phyloP scores from a whole-genome alignment of 2,329 filamentous ascomycete species.

The Cladophialophora carrionii region DNA sequence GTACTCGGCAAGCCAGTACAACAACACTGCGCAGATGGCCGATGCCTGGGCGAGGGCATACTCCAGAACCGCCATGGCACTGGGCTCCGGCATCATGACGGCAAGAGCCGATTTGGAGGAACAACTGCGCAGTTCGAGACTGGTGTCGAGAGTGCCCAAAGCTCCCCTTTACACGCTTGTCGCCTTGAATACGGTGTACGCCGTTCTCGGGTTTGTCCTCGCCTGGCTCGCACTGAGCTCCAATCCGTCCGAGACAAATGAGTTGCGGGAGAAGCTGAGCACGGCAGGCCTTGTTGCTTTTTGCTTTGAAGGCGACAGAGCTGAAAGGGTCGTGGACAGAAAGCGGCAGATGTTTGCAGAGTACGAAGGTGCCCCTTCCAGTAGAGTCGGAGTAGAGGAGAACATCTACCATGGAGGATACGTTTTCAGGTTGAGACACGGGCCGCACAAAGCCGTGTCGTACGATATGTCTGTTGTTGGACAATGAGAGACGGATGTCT shows the following conservation, averaged over 20 bases:
- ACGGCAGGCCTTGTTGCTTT: slow-evolving; percentile 25
- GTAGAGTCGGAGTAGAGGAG: slow-evolving; percentile 11
- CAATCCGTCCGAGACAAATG: slow-evolving; percentile 14
- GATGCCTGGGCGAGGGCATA: slow-evolving; percentile 16
- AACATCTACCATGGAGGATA: neutral
- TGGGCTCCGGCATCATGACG: slow-evolving; percentile 16
- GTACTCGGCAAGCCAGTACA: slow-evolving; percentile 3
- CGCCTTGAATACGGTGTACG: slow-evolving; percentile 4
- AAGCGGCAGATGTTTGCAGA: slow-evolving; percentile 26
- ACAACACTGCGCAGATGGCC: slow-evolving; percentile 8
- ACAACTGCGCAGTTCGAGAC: neutral
- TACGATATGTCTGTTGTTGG: neutral
- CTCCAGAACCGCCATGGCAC: slow-evolving; percentile 14
- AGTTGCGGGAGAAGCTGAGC: slow-evolving; percentile 25
- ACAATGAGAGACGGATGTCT: neutral
- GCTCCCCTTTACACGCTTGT: neutral
- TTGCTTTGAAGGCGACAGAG: slow-evolving; percentile 19
- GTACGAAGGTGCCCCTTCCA: slow-evolving; percentile 8
- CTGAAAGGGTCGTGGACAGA: slow-evolving; percentile 1
- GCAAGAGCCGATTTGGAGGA: neutral
- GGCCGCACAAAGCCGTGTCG: neutral
- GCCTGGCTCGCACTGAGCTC: slow-evolving; percentile 15
- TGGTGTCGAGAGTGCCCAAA: slow-evolving; percentile 7
- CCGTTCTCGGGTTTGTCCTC: slow-evolving; percentile 6
- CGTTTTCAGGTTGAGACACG: slow-evolving; percentile 4